Evolutionary conservation across 768 basidiomycete species (phyloP), one percentile per base, ranked within the genome.

Genomic region (Rhizopogon rudus): DNA sequence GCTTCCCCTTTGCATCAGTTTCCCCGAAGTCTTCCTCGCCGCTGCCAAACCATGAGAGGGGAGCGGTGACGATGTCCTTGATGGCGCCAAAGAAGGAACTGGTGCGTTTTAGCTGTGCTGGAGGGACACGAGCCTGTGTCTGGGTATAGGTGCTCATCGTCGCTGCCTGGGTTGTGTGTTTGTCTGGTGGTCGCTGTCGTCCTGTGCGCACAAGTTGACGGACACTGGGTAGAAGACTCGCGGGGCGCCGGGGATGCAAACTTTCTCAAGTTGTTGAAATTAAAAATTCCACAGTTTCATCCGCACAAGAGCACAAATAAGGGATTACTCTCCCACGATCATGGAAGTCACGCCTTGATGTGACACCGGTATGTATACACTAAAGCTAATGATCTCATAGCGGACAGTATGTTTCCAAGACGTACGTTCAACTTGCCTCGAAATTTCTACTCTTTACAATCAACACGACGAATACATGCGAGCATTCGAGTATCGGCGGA

Each of bases 31-130:
- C 79, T 64, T 80, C 80, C 57, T 75, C 74, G 57, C 74, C 67
- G 60, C 74, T 68, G 60, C 79, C 77, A 71, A 86, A 82, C 71
- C 79, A 75, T 48, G 68, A 44, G 60, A 87, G 74, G 44, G 85
- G 83, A 17, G 83, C 81, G 33, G 83, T 79, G 58, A 87, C 84
- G 65, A 86, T 72, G 71, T 76, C 81, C 75, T 80, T 86, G 69
- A 87, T 78, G 45, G 83, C 68, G 49, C 81, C 82, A 42, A 86
- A 66, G 61, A 87, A 75, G 28, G 86, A 85, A 17, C 74, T 79
- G n/a, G 77, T 76, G 60, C 83, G 81, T 60, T 69, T 71, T 43
- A 84, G 64, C 10, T 75, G 58, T 60, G 69, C 53, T 63, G 75
- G 42, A 63, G 59, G 17, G 46, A 52, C 52, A 55, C 41, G 60